phyloP scores from a whole-genome alignment of 208 protist species.

The Angomonas desouzai region DNA sequence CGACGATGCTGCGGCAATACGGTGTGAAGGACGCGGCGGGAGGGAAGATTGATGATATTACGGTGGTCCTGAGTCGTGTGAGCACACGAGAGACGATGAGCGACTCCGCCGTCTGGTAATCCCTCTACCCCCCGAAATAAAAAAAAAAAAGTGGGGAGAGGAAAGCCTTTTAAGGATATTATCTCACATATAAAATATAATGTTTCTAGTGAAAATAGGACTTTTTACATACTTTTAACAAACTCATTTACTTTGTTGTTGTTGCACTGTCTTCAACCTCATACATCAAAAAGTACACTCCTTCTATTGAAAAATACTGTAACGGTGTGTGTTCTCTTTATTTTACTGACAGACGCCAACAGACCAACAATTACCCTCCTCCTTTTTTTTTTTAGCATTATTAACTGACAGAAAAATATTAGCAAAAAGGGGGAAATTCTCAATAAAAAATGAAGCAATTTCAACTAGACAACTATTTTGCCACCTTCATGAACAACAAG shows the following conservation, averaged over 20 bases:
- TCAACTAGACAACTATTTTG: slow-evolving; percentile 54
- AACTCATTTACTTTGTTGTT: neutral
- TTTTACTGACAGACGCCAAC: neutral
- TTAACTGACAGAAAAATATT: slow-evolving; percentile 10
- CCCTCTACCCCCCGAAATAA: neutral
- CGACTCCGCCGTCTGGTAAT: slow-evolving; percentile 50
- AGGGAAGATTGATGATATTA: slow-evolving; percentile 91
- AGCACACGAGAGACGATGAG: slow-evolving; percentile 75
- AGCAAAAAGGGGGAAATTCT: no score
- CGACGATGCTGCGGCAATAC: slow-evolving; percentile 77
- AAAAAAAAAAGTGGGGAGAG: neutral
- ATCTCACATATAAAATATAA: neutral
- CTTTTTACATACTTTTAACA: slow-evolving; percentile 4
- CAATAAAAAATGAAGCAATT: slow-evolving; percentile 9
- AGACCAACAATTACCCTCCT: neutral
- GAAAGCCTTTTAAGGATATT: neutral
- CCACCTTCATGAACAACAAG: slow-evolving; percentile 28
- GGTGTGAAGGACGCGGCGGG: slow-evolving; percentile 65
- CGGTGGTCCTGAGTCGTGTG: slow-evolving; percentile 82
- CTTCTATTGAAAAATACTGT: no score
- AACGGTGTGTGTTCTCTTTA: neutral
- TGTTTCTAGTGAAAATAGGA: neutral
- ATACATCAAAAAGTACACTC: no score
- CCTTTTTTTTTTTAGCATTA: slow-evolving; percentile 5
- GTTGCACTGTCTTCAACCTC: neutral